Evolutionary conservation across 192 early-diverging fungal genomes (phyloP), one percentile per base, ranked within the genome.

Genomic region (Coemansia sp.): DNA sequence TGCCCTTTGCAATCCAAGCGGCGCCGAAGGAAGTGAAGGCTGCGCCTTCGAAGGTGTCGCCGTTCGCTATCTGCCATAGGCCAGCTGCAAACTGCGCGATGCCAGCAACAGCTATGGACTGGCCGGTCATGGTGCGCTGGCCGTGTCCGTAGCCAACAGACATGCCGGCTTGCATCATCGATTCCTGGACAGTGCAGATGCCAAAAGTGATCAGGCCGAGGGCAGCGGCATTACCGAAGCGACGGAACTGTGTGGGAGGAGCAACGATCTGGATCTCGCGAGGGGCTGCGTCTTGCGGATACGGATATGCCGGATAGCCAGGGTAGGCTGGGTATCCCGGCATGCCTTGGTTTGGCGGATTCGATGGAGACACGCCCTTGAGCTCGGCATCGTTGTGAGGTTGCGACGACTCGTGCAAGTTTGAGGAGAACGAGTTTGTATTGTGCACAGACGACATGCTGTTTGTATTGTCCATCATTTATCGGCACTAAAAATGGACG

Each of bases 61-160:
- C 78, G 62, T 80, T 80, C 59, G 78, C 78, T 11, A 80, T 68
- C 42, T 80, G 78, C 78, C 78, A 80, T 10, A 78, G 49, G 0
- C 75, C 75, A 0, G 64, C 69, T 0, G 59, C 30, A 8, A 78
- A 61, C 64, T 78, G 75, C 8, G 75, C 67, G 0, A 78, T 59
- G 4, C 75, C 75, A 0, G 75, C 75, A 2, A 78, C 75, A 1
- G 64, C 61, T 4, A 78, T 65, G 11, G 61, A 69, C 23, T 72
- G 70, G 0, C 46, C 75, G 0, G 75, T 59, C 75, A 78, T 71
- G 3, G 62, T 11, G 16, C 62, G 58, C 19, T 60, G 52, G 0
- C 75, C 75, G 47, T 78, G 69, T 1, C 69, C 75, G 30, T 71
- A 78, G 47, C 75, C 75, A 2, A 78, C 75, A 2, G 75, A 78